Evolutionary conservation across 2,329 filamentous ascomycete genomes (phyloP).

Genomic region (Fusarium concolor): DNA sequence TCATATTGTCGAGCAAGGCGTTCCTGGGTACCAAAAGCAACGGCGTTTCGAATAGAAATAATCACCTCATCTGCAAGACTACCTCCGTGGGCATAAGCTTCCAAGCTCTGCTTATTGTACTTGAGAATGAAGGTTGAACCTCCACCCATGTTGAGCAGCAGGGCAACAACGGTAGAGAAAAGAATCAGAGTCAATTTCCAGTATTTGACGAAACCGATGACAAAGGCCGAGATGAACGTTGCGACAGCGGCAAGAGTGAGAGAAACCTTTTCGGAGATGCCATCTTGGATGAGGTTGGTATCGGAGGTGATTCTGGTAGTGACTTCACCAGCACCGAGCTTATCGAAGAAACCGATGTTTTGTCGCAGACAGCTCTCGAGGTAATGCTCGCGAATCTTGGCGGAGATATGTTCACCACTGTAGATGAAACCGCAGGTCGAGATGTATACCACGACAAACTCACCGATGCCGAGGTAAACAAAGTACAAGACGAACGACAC

Average conservation of each 20-base stretch:
- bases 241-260: conserved; percentile 80
- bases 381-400: conserved; percentile 85
- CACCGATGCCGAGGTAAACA: conserved; percentile 83
- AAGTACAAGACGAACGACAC: conserved; percentile 80
- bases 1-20: conserved; percentile 92
- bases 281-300: conserved; percentile 92
- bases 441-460: conserved; percentile 81
- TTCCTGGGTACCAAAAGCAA: conserved; percentile 93
- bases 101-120: conserved; percentile 81
- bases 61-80: conserved; percentile 94
- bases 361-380: conserved; percentile 85
- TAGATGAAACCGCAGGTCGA: conserved; percentile 92
- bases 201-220: conserved; percentile 90
- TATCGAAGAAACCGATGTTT: conserved; percentile 94
- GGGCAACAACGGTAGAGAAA: conserved; percentile 81
- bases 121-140: conserved; percentile 81
- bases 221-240: conserved; percentile 87
- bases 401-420: conserved; percentile 81
- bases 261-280: conserved; percentile 89
- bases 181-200: conserved; percentile 95
- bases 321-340: conserved; percentile 90
- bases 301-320: conserved; percentile 95
- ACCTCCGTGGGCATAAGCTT: conserved; percentile 85
- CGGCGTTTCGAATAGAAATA: conserved; percentile 90
- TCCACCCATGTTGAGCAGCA: conserved; percentile 80